phyloP scores from a whole-genome alignment of 345 rosid species.

The Alliaria petiolata region DNA sequence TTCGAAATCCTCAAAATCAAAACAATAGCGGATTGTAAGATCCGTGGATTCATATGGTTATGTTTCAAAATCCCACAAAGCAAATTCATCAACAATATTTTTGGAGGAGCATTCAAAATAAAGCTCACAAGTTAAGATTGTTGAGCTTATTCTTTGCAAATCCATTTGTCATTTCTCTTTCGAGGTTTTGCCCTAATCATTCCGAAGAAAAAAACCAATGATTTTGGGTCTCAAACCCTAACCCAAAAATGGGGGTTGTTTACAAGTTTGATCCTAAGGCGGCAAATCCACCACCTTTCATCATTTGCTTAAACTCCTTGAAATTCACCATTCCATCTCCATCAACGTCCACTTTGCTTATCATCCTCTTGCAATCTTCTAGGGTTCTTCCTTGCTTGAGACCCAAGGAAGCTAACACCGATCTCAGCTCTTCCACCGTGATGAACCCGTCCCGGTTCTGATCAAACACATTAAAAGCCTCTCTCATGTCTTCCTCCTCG shows the following conservation, averaged over 20 bases:
- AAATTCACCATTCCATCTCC: constrained; percentile 92
- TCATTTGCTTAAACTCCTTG: constrained; percentile 90
- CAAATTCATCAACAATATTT: constrained; percentile 9
- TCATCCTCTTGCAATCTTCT: constrained; percentile 86
- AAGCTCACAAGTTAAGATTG: constrained; percentile 10
- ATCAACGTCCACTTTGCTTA: constrained; percentile 81
- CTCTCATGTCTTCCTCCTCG: constrained; percentile 81
- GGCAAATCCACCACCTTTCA: constrained; percentile 94
- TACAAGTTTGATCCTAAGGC: constrained; percentile 50
- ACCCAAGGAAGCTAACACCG: constrained; percentile 81
- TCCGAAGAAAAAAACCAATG: constrained; percentile 20
- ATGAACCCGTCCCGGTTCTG: constrained; percentile 92
- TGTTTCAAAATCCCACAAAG: constrained; percentile 14
- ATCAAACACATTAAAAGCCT: constrained; percentile 90
- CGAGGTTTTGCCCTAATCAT: constrained; percentile 27
- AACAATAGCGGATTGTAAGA: background rate
- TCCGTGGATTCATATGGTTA: constrained; percentile 4
- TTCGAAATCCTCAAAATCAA: too few relatives aligned
- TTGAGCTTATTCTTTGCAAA: background rate
- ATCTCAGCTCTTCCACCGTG: constrained; percentile 76
- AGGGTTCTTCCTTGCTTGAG: constrained; percentile 76
- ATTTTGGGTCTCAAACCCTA: constrained; percentile 20
- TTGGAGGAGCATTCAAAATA: constrained; percentile 17
- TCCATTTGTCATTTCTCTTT: background rate
- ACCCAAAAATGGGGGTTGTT: background rate